These are phyloP conservation scores for Halteria grandinella DNA, from an alignment of 73 alveolate species.

Conservation along the genomic window DNA sequence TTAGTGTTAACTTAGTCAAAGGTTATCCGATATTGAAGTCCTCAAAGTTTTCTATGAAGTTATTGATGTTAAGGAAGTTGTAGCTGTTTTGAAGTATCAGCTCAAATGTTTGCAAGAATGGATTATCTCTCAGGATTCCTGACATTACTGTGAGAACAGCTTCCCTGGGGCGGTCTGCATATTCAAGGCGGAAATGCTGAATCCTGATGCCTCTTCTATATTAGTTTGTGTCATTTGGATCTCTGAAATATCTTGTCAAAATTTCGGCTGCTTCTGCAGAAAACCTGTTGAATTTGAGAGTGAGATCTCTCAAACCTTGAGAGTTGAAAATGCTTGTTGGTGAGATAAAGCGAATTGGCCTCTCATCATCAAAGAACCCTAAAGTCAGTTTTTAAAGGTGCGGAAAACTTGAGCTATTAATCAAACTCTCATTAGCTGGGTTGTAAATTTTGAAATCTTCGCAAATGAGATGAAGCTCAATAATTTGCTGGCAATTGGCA, in stretches of 20 bases:
- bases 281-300: background rate
- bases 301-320: background rate
- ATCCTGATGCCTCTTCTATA: background rate
- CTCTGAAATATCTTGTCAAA: conserved; percentile 7
- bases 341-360: background rate
- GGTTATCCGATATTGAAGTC: background rate
- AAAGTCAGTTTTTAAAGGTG: background rate
- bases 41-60: conserved; percentile 22
- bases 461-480: no score
- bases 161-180: conserved; percentile 15
- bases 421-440: conserved; percentile 11
- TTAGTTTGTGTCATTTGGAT: background rate
- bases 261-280: conserved; percentile 3
- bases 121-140: conserved; percentile 26
- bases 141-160: conserved; percentile 5
- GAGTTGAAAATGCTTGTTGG: background rate
- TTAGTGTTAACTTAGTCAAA: background rate
- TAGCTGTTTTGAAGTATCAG: background rate
- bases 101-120: conserved; percentile 2
- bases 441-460: conserved; percentile 37
- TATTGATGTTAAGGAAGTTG: background rate
- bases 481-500: no score
- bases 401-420: background rate
- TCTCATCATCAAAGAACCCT: conserved; percentile 3
- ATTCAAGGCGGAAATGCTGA: background rate